Evolutionary conservation across 2,329 filamentous ascomycete genomes (phyloP).

Genomic region (Diaporthe ampelina): DNA sequence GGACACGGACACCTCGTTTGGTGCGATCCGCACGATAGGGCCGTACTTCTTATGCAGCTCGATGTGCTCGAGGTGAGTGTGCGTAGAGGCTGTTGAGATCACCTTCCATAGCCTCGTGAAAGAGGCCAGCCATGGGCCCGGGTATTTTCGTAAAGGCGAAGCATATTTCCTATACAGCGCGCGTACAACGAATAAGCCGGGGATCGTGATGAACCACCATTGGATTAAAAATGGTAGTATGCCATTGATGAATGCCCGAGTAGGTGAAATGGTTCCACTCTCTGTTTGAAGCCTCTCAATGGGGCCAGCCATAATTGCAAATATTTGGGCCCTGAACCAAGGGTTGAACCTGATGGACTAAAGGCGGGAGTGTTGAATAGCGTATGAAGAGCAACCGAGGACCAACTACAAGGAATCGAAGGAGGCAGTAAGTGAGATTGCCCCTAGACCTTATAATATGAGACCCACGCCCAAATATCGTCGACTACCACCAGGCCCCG

Average conservation of each 20-base stretch:
- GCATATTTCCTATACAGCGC: conserved; percentile 50
- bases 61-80: conserved; percentile 59
- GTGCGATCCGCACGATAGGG: conserved; percentile 63
- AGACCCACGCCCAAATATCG: conserved; percentile 1
- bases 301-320: conserved; percentile 46
- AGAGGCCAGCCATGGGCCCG: conserved; percentile 53
- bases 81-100: conserved; percentile 53
- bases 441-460: not conserved
- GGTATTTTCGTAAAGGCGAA: conserved; percentile 53
- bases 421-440: not conserved
- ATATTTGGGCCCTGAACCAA: not conserved
- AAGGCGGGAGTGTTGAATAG: not conserved
- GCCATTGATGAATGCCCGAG: conserved; percentile 44
- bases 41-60: conserved; percentile 61
- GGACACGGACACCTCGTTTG: conserved; percentile 62
- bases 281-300: conserved; percentile 46
- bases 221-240: conserved; percentile 44
- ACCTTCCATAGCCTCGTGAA: conserved; percentile 58
- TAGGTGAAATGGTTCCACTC: conserved; percentile 44
- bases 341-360: conserved; percentile 33
- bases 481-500: not conserved
- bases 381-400: not conserved
- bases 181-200: conserved; percentile 47
- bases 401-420: not conserved
- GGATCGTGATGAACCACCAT: conserved; percentile 50